Evolutionary conservation across 2,329 filamentous ascomycete species (phyloP), one percentile per base, ranked within the genome.

Genomic region (Ophiostoma sp.): DNA sequence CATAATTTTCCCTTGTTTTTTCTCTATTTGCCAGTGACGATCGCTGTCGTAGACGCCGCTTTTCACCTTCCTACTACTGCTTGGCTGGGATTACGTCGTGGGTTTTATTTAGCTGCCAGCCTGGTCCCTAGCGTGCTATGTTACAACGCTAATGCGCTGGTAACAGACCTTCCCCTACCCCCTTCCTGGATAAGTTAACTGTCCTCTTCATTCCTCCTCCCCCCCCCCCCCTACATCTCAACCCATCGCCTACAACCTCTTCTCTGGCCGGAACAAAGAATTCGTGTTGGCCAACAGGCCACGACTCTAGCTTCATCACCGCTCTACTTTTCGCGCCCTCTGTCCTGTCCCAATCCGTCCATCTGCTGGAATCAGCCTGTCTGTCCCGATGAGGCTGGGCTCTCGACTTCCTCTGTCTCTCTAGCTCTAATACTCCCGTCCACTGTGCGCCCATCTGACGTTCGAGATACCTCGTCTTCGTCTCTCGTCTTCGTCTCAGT

Each of bases 341-440:
- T 36, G 41, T n/a, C 38, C 9, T 63, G n/a, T 63, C 60, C 60
- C 60, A 63, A 63, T 63, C 60, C 60, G 60, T 63, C 60, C 8
- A 63, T 63, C 38, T 63, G 38, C 60, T 63, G 60, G 60, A 63
- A 42, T 42, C 60, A 63, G 60, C 60, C 60, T 62, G 60, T 42
- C 60, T 41, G 60, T 9, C 60, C 38, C 60, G 36, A 60, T 38
- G 55, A 60, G 55, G 55, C 55, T 60, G 55, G 27, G 18, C 55
- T 38, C 55, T 60, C 5, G 27, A 38, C 38, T 27, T 44, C 18
- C 38, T 38, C 55, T 38, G 38, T 5, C 55, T 60, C 36, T 41
- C 11, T 27, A 38, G 45, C 60, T 9, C 36, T 52, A 41, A 62
- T 38, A 45, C 36, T 68, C 18, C 14, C 36, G 18, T 64, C 27